Conservation (phyloP, 2,329 filamentous ascomycete species). For the Fusarium circinatum region DNA sequence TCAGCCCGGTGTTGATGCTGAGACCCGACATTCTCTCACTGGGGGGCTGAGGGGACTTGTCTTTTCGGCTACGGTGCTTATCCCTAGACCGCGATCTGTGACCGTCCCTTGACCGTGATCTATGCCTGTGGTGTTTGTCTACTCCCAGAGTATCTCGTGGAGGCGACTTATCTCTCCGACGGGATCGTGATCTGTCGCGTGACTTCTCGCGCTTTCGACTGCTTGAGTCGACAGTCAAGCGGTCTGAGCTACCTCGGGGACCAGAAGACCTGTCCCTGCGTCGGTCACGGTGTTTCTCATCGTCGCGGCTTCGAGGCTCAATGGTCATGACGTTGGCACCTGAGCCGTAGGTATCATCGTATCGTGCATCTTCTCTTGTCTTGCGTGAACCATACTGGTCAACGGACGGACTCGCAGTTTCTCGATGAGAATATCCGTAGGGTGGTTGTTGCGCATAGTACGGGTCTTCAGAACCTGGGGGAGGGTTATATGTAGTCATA, state of each 20-base stretch:
- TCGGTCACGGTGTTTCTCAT: constrained; percentile 49
- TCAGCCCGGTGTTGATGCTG: constrained; percentile 55
- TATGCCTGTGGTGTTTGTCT: constrained; percentile 33
- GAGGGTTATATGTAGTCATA: constrained; percentile 43
- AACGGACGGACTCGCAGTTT: constrained; percentile 27
- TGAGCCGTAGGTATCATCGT: constrained; percentile 52
- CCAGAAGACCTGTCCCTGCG: constrained; percentile 44
- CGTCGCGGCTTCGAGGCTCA: constrained; percentile 51
- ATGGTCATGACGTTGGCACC: constrained; percentile 55
- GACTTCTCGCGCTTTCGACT: constrained; percentile 43
- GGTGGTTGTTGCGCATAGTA: constrained; percentile 25
- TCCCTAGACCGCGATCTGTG: constrained; percentile 31
- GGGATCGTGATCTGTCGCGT: constrained; percentile 36
- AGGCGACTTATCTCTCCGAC: constrained; percentile 40
- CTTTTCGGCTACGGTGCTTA: constrained; percentile 42
- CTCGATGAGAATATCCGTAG: constrained; percentile 27
- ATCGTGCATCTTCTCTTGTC: constrained; percentile 37
- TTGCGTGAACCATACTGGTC: constrained; percentile 35
- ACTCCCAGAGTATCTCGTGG: constrained; percentile 9
- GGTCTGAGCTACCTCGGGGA: constrained; percentile 36
- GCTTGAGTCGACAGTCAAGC: constrained; percentile 34
- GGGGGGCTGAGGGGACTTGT: constrained; percentile 61
- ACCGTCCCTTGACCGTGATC: constrained; percentile 24
- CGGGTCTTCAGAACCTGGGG: constrained; percentile 10
- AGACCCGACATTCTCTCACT: constrained; percentile 63